Evolutionary conservation across 1,139 yeast genomes (phyloP).

Genomic region (Candida sanyaensis): DNA sequence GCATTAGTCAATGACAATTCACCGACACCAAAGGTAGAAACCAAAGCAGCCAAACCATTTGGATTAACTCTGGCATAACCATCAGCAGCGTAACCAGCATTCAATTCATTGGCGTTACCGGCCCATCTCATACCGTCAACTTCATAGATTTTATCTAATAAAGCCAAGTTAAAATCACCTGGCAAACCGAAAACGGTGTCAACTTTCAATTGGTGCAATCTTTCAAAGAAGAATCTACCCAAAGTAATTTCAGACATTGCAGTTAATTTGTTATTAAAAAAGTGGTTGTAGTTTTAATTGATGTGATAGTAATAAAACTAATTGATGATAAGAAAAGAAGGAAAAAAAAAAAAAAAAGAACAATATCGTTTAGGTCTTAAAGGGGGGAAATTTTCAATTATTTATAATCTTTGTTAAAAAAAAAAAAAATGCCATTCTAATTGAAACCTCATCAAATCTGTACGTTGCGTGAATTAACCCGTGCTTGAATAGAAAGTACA

Average conservation of each 20-base stretch:
- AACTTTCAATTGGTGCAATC: slow-evolving; percentile 36
- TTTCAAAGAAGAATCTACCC: slow-evolving; percentile 46
- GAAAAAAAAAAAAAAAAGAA: neutral
- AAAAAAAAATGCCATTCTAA: neutral
- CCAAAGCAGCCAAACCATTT: slow-evolving; percentile 29
- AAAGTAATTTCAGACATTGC: slow-evolving; percentile 39
- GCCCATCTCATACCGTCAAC: slow-evolving; percentile 42
- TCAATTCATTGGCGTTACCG: slow-evolving; percentile 46
- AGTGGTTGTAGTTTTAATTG: slow-evolving; percentile 1
- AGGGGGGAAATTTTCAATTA: neutral
- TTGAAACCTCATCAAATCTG: neutral
- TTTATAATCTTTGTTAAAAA: neutral
- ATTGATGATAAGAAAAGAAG: neutral
- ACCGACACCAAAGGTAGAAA: slow-evolving; percentile 46
- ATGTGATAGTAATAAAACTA: neutral
- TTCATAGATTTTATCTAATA: slow-evolving; percentile 41
- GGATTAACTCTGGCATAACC: slow-evolving; percentile 34
- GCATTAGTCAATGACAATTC: slow-evolving; percentile 27
- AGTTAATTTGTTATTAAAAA: neutral
- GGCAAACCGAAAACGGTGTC: slow-evolving; percentile 45
- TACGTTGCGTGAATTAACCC: neutral
- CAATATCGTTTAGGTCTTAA: neutral
- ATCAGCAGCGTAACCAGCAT: slow-evolving; percentile 47
- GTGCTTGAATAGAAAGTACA: neutral
- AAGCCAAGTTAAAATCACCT: slow-evolving; percentile 41